Evolutionary conservation across 2,329 filamentous ascomycete genomes (phyloP), one percentile per base, ranked within the genome.

Genomic region (Nigrospora oryzae): DNA sequence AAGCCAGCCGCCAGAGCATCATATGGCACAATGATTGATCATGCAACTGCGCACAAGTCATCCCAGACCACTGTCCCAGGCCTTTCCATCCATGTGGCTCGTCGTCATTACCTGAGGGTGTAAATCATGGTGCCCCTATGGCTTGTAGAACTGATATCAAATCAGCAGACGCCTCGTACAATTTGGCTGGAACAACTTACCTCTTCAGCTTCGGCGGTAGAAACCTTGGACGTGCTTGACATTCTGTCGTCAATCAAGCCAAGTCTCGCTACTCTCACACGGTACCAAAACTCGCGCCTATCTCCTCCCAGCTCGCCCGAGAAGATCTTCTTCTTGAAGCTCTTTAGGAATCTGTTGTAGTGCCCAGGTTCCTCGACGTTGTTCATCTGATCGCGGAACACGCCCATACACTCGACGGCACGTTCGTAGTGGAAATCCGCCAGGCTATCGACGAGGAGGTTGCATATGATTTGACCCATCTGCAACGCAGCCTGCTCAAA

Each of bases 271-370:
- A 70, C 77, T 53, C 83, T 74, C 19, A 95, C 67, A 53, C 77
- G 71, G 68, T 79, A 86, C 89, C 89, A 96, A 67, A 96, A 81
- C 57, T 94, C 88, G 50, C 76, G 76, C 44, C 89, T 71, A 55
- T 94, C 84, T 0, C 88, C 89, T 34, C 83, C 81, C 3, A 96
- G 65, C 52, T 84, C 75, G 0, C 81, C 85, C 0, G 71, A 75
- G 8, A 89, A 62, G 1, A 96, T 60, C 45, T 81, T 80, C 52
- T 70, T 71, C 69, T 96, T 97, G 54, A 97, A 64, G 32, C 75
- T 73, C 36, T 63, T 70, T 36, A 94, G 56, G 52, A 90, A 86
- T 1, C 74, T 70, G 58, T 97, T 96, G 64, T 86, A 98, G 28
- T 87, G 56, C 0, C 62, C 74, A 0, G 88, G 84, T 60, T 87